Percentiles rank a stretch among this genome's conserved stretches.
Conservation (phyloP, 73 alveolate species). For the Paramecium sonneborni region DNA sequence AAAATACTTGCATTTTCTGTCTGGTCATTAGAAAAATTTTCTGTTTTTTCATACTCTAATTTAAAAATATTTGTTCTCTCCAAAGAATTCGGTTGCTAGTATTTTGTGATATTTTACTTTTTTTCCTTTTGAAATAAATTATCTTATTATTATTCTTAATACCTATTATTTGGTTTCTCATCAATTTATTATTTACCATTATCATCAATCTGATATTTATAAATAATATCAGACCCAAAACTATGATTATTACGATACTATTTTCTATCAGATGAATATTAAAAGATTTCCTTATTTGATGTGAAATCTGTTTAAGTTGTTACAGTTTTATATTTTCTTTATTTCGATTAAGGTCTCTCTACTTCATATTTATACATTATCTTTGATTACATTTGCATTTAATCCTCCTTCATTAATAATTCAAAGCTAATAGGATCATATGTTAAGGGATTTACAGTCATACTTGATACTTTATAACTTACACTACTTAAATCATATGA, state of each 20-base stretch:
- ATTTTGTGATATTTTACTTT: neutral
- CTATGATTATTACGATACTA: neutral
- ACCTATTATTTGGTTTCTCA: neutral
- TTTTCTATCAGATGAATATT: neutral
- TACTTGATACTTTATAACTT: neutral
- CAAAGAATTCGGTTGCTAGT: neutral
- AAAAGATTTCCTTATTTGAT: neutral
- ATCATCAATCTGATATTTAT: neutral
- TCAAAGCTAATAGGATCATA: neutral
- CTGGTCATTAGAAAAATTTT: neutral
- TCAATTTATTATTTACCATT: neutral
- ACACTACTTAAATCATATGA: neutral
- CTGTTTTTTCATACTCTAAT: neutral
- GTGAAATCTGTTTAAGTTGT: neutral
- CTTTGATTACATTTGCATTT: neutral
- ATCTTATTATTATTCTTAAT: neutral
- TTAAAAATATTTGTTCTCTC: neutral
- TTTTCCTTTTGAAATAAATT: neutral
- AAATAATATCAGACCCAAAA: neutral
- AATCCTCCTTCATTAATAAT: neutral
- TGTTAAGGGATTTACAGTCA: neutral
- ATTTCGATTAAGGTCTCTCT: neutral
- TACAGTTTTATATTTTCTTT: conserved; percentile 3
- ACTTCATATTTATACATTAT: neutral
- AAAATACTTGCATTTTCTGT: neutral